phyloP scores from a whole-genome alignment of 2,329 filamentous ascomycete species.

The Rhynchosporium agropyri region DNA sequence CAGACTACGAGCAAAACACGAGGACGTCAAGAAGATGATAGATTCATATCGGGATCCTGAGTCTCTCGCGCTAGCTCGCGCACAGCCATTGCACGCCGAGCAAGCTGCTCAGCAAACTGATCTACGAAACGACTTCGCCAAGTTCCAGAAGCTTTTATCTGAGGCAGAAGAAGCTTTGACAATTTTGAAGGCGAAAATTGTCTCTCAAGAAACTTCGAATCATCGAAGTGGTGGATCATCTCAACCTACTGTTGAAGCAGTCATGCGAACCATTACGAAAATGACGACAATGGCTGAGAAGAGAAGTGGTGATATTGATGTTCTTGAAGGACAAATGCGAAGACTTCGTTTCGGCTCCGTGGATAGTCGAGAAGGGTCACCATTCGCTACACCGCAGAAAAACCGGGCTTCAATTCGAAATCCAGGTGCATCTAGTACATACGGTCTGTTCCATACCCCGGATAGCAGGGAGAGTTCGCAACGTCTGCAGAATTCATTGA shows the following conservation, averaged over 20 bases:
- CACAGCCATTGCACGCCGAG: constrained; percentile 80
- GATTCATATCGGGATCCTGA: constrained; percentile 69
- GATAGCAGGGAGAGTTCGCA: constrained; percentile 37
- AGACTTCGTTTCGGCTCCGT: constrained; percentile 59
- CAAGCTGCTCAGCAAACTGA: constrained; percentile 83
- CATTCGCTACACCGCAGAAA: constrained; percentile 43
- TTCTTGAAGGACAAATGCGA: constrained; percentile 84
- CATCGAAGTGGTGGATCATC: constrained; percentile 51
- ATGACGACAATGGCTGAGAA: constrained; percentile 94
- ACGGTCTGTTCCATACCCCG: constrained; percentile 38
- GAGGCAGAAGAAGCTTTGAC: constrained; percentile 81
- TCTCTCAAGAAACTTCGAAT: constrained; percentile 54
- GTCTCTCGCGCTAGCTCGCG: constrained; percentile 63
- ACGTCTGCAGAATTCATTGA: constrained; percentile 38
- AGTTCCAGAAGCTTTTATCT: constrained; percentile 72
- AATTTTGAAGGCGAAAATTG: constrained; percentile 77
- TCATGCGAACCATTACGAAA: constrained; percentile 87
- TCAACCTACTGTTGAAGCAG: constrained; percentile 82
- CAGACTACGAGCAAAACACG: constrained; percentile 73
- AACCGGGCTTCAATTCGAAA: constrained; percentile 34
- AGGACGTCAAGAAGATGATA: constrained; percentile 78
- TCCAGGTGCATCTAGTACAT: constrained; percentile 35
- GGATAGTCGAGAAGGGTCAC: constrained; percentile 50
- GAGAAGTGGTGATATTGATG: constrained; percentile 86
- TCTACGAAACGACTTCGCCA: constrained; percentile 73